phyloP scores from a whole-genome alignment of 1,284 basidiomycete genomes.

The Bjerkandera adusta region DNA sequence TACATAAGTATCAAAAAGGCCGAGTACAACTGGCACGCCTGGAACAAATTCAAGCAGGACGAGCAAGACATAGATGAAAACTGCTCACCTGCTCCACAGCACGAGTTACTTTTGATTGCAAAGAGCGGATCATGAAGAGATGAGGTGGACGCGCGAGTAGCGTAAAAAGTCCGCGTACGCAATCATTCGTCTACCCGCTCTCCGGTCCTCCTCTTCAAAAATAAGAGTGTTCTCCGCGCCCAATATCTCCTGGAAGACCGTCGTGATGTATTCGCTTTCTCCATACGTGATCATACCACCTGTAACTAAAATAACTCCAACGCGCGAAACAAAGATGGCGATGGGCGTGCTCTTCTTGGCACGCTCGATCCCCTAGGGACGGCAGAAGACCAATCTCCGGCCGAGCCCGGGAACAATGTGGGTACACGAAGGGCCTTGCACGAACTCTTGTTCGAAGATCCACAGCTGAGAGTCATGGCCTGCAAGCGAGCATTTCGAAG shows the following conservation, averaged over 20 bases:
- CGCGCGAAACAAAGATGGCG: neutral
- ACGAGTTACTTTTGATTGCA: slow-evolving; percentile 17
- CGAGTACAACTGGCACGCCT: slow-evolving; percentile 16
- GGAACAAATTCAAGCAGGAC: neutral
- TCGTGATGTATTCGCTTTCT: slow-evolving; percentile 14
- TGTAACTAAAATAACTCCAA: too few species aligned
- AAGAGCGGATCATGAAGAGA: slow-evolving; percentile 15
- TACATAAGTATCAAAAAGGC: too few species aligned
- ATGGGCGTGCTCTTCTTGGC: slow-evolving; percentile 18
- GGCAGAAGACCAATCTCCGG: slow-evolving; percentile 22
- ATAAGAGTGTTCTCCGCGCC: slow-evolving; percentile 17
- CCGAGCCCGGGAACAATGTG: slow-evolving; percentile 25
- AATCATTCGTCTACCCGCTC: slow-evolving; percentile 16
- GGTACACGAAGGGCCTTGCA: slow-evolving; percentile 23
- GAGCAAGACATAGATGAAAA: neutral
- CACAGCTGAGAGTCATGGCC: slow-evolving; percentile 16
- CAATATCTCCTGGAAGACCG: slow-evolving; percentile 23
- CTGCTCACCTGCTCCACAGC: slow-evolving; percentile 20
- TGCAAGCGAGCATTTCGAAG: slow-evolving; percentile 17
- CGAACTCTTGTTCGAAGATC: neutral
- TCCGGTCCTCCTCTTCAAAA: slow-evolving; percentile 22
- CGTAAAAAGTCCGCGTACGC: slow-evolving; percentile 9
- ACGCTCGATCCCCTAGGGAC: slow-evolving; percentile 26
- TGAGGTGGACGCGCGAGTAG: neutral
- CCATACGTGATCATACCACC: slow-evolving; percentile 18